These are phyloP conservation scores for Colletotrichum navitas DNA, from an alignment of 2,329 filamentous ascomycete species.

Conservation along the genomic window DNA sequence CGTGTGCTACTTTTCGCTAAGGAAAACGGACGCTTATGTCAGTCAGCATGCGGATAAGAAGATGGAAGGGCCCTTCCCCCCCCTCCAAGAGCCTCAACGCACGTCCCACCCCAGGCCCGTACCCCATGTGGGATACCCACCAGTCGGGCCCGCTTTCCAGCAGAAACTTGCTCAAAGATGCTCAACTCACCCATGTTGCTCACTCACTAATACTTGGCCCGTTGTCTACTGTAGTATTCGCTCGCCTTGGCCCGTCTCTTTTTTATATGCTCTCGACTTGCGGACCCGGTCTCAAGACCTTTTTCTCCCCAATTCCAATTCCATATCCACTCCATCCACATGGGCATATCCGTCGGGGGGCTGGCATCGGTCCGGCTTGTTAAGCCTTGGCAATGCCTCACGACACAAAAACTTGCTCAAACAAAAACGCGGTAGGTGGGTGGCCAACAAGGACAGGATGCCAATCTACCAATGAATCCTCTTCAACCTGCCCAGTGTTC, in stretches of 20 bases:
- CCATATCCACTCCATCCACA: neutral
- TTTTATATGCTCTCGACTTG: neutral
- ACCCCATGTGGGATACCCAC: neutral
- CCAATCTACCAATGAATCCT: neutral
- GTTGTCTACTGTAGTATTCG: neutral
- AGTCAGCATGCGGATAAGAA: neutral
- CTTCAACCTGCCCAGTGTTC: neutral
- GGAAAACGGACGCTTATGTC: neutral
- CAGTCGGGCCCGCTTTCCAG: conserved; percentile 23
- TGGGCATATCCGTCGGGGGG: too few relatives aligned
- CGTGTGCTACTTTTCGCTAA: neutral
- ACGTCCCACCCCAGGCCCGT: conserved; percentile 11
- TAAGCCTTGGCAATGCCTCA: conserved; percentile 11
- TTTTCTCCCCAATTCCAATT: neutral
- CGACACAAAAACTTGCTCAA: conserved; percentile 34
- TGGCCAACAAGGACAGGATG: conserved; percentile 3
- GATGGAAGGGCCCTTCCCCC: neutral
- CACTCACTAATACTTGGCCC: neutral
- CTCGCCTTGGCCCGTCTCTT: neutral
- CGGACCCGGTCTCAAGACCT: neutral
- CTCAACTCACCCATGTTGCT: conserved; percentile 46
- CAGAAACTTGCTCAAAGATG: conserved; percentile 55
- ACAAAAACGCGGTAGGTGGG: conserved; percentile 4
- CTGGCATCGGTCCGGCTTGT: neutral
- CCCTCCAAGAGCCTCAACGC: conserved; percentile 24